Evolutionary conservation across 169 alveolate genomes (phyloP).

Genomic region (Cryptosporidium felis): DNA sequence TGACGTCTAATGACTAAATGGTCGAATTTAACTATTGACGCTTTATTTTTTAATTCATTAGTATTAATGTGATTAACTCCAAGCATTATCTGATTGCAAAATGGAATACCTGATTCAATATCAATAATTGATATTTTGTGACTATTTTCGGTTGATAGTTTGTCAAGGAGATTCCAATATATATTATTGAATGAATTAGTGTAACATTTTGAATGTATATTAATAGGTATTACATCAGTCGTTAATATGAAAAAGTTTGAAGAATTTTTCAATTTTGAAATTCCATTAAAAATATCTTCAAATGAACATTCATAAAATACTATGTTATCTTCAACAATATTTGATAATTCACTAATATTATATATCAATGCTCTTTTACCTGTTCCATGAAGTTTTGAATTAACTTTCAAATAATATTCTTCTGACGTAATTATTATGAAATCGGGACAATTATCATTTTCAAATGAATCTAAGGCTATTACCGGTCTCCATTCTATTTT

Average conservation of each 20-base stretch:
- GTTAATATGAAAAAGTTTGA: neutral
- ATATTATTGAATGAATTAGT: neutral
- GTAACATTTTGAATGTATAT: neutral
- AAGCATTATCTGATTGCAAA: constrained; percentile 1
- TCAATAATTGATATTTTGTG: constrained; percentile 21
- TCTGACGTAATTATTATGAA: constrained; percentile 7
- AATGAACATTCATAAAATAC: constrained; percentile 19
- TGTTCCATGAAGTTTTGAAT: neutral
- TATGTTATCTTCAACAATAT: neutral
- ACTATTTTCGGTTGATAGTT: neutral
- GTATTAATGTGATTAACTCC: constrained; percentile 15
- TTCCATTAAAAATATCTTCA: neutral
- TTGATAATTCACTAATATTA: neutral
- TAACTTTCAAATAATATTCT: neutral
- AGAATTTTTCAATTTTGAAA: neutral
- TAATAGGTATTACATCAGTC: constrained; percentile 20
- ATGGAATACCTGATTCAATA: neutral
- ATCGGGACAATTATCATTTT: neutral
- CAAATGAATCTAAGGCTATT: constrained; percentile 2
- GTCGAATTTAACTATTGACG: neutral
- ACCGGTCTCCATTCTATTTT: constrained; percentile 67
- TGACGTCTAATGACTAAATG: constrained; percentile 23
- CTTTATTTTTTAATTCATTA: neutral
- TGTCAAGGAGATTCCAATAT: constrained; percentile 1
- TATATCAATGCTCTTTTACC: neutral